phyloP scores from a whole-genome alignment of 805 yeast genomes.

The Wickerhamiella siamensis region DNA sequence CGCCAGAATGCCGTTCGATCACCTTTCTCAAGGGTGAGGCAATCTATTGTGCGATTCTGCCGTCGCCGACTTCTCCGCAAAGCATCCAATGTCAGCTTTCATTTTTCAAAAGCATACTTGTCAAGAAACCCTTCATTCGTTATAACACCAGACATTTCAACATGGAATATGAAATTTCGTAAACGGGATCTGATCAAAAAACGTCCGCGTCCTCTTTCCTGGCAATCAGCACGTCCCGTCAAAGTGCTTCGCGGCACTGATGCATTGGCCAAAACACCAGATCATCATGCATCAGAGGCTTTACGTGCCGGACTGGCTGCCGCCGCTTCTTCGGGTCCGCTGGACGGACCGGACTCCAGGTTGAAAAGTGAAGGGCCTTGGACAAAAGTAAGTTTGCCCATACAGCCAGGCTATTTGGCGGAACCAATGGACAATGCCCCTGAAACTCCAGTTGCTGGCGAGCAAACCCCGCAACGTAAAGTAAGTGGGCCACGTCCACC shows the following conservation, averaged over 20 bases:
- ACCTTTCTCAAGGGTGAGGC: constrained; percentile 5
- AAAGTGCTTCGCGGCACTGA: constrained; percentile 10
- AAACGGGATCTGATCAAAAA: constrained; percentile 10
- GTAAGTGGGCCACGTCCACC: background rate
- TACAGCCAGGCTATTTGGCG: background rate
- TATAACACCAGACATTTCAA: constrained; percentile 15
- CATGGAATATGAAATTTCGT: constrained; percentile 8
- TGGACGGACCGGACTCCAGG: background rate
- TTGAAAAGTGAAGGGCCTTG: background rate
- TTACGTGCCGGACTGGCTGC: background rate
- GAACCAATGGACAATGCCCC: background rate
- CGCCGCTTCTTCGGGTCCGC: background rate
- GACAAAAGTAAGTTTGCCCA: background rate
- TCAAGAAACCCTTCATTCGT: constrained; percentile 15
- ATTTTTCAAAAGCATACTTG: constrained; percentile 8
- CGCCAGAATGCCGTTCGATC: constrained; percentile 11
- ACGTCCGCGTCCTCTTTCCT: constrained; percentile 9
- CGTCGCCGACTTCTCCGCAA: constrained; percentile 5
- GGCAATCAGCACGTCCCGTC: constrained; percentile 11
- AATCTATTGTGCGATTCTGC: constrained; percentile 7
- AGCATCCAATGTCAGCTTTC: constrained; percentile 6
- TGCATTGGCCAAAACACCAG: background rate
- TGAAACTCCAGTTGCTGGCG: no score
- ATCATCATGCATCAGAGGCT: background rate
- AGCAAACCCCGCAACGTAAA: no score